Base-by-base conservation (phyloP, 2,329 filamentous ascomycete genomes). In the Chaetomiaceae sp. region DNA sequence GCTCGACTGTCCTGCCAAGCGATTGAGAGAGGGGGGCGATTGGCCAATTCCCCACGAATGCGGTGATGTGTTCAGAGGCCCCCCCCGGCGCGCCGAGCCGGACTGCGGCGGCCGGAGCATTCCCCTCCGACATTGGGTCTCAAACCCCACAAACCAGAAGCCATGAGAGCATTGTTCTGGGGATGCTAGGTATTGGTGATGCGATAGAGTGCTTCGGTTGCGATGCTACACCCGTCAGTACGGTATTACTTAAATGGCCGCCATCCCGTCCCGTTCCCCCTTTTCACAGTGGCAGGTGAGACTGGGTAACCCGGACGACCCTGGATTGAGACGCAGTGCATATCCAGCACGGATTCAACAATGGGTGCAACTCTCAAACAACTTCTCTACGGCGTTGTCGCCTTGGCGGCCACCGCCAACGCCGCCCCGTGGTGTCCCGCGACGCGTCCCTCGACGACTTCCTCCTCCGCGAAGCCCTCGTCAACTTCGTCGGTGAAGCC, bases 41-140 rank as follows among this genome's bases (percentile, higher is more conserved):
- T 10, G 31, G 16, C 7, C n/a, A 34, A 44, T 52, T 48, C 44
- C 45, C 44, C 40, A 31, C 34, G 44, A 53, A 53, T 44, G 44
- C 14, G 35, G 6, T 27, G 43, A 12, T 23, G 35, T 40, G 25
- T 25, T 23, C 21, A 17, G 25, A 31, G 33, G 17, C 27, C 3
- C 4, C n/a, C 20, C 5, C 39, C 50, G 50, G 44, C 35, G 41
- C 27, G n/a, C 39, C 12, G 35, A 3, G 37, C 51, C 43, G 37
- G 38, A 25, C 13, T n/a, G 35, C 7, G n/a, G 19, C 20, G 10
- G 25, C 14, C 51, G 51, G 51, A 53, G 46, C 42, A 13, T 33
- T 9, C 23, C n/a, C 17, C 51, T 53, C 51, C 51, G 51, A 45
- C 37, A 48, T 48, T 44, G 41, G 16, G 9, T 30, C 25, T 14